A percentile compares a stretch with the other conserved stretches of the same genome.
Conservation (phyloP, 192 early-diverging fungal genomes). For the Coemansia sp. region DNA sequence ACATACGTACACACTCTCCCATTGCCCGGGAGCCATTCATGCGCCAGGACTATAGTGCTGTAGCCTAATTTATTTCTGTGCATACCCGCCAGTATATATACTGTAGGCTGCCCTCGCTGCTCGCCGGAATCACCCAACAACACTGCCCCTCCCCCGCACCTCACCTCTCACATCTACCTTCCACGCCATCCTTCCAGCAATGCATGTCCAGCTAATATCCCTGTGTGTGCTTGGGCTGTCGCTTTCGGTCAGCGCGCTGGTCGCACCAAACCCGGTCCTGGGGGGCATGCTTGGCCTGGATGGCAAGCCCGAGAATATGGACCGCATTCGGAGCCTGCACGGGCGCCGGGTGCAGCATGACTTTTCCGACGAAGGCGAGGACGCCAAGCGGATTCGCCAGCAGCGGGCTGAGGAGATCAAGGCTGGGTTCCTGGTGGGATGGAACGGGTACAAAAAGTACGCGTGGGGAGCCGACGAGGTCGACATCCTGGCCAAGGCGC, state of each 20-base stretch:
- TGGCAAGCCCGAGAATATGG: conserved; percentile 11
- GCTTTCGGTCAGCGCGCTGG: not conserved
- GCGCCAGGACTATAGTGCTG: too few relatives aligned
- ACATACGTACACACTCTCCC: too few relatives aligned
- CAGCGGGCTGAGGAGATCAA: conserved; percentile 50
- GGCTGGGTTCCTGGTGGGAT: conserved; percentile 58
- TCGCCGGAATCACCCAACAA: too few relatives aligned
- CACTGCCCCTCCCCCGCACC: too few relatives aligned
- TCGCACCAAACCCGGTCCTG: not conserved
- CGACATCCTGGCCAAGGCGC: conserved; percentile 21
- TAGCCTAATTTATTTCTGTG: too few relatives aligned
- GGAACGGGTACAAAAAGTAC: conserved; percentile 70
- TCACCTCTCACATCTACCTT: too few relatives aligned
- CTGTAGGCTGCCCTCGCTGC: too few relatives aligned
- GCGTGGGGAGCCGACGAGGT: conserved; percentile 78
- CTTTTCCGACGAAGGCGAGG: conserved; percentile 20
- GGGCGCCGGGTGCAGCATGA: conserved; percentile 26
- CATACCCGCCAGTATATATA: too few relatives aligned
- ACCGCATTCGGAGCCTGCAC: conserved; percentile 9
- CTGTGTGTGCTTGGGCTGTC: conserved; percentile 7
- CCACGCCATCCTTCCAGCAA: not conserved
- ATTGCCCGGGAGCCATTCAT: too few relatives aligned
- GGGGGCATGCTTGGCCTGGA: conserved; percentile 12
- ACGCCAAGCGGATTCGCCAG: conserved; percentile 13
- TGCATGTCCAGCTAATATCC: conserved; percentile 15